A percentile compares a stretch with the other conserved stretches of the same genome.
phyloP scores from a whole-genome alignment of 805 yeast species.

The Spathaspora boniae region DNA sequence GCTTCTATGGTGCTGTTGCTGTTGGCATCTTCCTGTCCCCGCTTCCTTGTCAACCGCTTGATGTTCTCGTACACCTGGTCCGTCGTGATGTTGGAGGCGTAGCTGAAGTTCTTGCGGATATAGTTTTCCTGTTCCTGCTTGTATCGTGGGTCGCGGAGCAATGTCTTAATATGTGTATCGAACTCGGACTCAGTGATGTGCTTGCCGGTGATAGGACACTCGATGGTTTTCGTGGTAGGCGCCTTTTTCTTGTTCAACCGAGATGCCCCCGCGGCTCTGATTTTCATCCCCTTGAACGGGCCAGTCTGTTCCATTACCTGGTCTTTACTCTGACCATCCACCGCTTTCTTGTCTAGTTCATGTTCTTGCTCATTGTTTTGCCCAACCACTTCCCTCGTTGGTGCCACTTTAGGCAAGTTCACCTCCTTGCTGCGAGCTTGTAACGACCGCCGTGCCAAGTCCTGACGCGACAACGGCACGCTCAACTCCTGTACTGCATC shows the following conservation, averaged over 20 bases:
- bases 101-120: slow-evolving; percentile 50
- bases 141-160: slow-evolving; percentile 76
- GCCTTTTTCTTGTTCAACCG: slow-evolving; percentile 35
- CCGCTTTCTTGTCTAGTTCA: neutral
- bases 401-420: slow-evolving; percentile 6
- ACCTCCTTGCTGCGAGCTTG: slow-evolving; percentile 42
- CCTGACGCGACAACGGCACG: slow-evolving; percentile 53
- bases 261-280: slow-evolving; percentile 69
- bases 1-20: too few species aligned
- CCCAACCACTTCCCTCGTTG: neutral
- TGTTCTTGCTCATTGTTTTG: neutral
- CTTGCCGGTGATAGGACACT: slow-evolving; percentile 78
- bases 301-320: slow-evolving; percentile 9
- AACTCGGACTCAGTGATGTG: slow-evolving; percentile 67
- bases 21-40: too few species aligned
- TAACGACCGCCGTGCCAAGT: slow-evolving; percentile 59
- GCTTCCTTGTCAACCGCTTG: slow-evolving; percentile 41
- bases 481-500: slow-evolving; percentile 57
- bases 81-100: slow-evolving; percentile 46
- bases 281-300: slow-evolving; percentile 53
- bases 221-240: slow-evolving; percentile 33
- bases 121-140: slow-evolving; percentile 63
- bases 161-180: slow-evolving; percentile 64
- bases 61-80: slow-evolving; percentile 63
- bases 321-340: slow-evolving; percentile 2